Conservation (phyloP, 73 alveolate genomes). For the Tetrahymena elliotti region DNA sequence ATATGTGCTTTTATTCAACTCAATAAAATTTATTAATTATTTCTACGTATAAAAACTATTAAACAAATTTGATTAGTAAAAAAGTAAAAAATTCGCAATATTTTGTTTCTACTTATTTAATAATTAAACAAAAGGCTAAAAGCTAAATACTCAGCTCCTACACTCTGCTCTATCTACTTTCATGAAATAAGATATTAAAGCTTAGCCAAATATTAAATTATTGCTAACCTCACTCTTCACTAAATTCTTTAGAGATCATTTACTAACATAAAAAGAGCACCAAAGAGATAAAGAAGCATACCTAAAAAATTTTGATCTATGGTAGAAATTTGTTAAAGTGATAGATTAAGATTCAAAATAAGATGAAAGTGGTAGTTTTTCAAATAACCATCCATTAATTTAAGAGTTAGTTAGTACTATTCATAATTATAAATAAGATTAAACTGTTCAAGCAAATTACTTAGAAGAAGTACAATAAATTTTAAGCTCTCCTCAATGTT, state of each 20-base stretch:
- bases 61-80: no score
- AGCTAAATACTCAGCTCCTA: not conserved
- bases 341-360: not conserved
- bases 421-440: not conserved
- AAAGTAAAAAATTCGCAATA: not conserved
- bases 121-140: not conserved
- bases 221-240: not conserved
- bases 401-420: not conserved
- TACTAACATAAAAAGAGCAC: not conserved
- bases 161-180: not conserved
- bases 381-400: not conserved
- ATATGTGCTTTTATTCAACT: not conserved
- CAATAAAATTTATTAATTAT: no score
- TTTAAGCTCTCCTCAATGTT: not conserved
- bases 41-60: not conserved
- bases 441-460: not conserved
- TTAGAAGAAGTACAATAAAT: not conserved
- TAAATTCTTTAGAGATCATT: not conserved
- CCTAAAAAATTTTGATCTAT: not conserved
- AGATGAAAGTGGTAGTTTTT: not conserved
- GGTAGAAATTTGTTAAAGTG: not conserved
- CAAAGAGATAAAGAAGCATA: not conserved
- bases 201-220: not conserved
- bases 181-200: not conserved
- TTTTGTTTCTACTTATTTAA: not conserved